A percentile compares a stretch with the other conserved stretches of the same genome.
phyloP scores from a whole-genome alignment of 2,329 filamentous ascomycete species.

The Trichoderma koningiopsis region DNA sequence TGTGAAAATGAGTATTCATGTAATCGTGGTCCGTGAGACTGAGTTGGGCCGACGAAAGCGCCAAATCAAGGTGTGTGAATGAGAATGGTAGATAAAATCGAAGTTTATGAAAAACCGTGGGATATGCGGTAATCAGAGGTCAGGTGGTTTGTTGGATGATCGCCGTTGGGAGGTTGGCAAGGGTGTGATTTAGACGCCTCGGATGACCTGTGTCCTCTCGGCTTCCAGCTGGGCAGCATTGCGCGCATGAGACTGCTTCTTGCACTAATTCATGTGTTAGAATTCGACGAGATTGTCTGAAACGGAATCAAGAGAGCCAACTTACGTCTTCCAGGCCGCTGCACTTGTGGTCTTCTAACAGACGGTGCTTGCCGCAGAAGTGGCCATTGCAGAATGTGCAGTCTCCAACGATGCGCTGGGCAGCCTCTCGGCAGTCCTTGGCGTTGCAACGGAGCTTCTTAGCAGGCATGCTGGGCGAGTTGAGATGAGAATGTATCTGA shows the following conservation, averaged over 20 bases:
- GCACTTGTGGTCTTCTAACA: constrained; percentile 94
- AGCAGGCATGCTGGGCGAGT: constrained; percentile 52
- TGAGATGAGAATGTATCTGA: neutral
- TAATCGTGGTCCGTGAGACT: constrained; percentile 27
- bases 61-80: neutral
- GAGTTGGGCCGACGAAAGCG: neutral
- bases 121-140: constrained; percentile 17
- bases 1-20: constrained; percentile 21
- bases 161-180: constrained; percentile 6
- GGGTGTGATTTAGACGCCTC: constrained; percentile 66
- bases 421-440: constrained; percentile 84
- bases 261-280: constrained; percentile 60
- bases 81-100: neutral
- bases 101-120: neutral
- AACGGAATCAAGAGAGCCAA: constrained; percentile 24
- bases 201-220: constrained; percentile 92
- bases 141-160: constrained; percentile 3
- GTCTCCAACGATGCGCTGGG: constrained; percentile 93
- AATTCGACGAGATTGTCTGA: constrained; percentile 26
- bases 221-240: constrained; percentile 91
- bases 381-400: constrained; percentile 93
- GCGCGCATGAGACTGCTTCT: constrained; percentile 93
- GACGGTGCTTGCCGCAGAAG: constrained; percentile 91
- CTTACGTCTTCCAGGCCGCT: constrained; percentile 83
- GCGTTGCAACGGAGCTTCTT: constrained; percentile 85